Evolutionary conservation across 2,329 filamentous ascomycete species (phyloP).

Genomic region (Botrytis sinoallii): DNA sequence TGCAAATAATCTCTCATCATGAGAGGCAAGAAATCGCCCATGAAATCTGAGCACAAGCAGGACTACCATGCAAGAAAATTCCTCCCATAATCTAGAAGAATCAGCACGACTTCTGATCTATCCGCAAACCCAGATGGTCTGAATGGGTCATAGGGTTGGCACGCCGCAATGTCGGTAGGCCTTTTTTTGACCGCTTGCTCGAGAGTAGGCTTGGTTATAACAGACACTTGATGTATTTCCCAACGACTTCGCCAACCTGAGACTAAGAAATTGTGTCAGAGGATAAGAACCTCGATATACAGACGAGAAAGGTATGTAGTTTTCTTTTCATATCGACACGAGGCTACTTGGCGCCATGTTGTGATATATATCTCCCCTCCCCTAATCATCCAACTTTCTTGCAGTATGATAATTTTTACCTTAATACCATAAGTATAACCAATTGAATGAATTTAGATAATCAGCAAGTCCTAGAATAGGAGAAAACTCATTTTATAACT

Average conservation of each 20-base stretch:
- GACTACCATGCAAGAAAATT: background rate
- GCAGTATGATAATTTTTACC: background rate
- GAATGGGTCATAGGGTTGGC: background rate
- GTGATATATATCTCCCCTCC: background rate
- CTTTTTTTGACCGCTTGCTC: background rate
- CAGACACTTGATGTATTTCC: background rate
- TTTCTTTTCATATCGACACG: background rate
- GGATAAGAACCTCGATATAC: background rate
- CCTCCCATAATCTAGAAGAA: background rate
- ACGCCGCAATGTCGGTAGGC: background rate
- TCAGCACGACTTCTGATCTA: background rate
- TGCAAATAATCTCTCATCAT: background rate
- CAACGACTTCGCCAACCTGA: background rate
- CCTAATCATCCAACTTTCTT: background rate
- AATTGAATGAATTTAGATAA: background rate
- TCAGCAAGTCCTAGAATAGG: background rate
- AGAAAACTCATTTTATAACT: too few relatives aligned
- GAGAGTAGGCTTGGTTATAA: background rate
- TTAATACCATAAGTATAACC: background rate
- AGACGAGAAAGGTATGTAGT: background rate
- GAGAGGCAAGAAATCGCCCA: background rate
- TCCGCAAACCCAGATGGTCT: background rate
- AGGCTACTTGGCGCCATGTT: conserved; percentile 1
- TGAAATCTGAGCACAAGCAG: background rate
- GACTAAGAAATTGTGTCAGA: background rate